A percentile compares a stretch with the other conserved stretches of the same genome.
Conservation (phyloP, 352 stramenopile species). For the Pythium monospermum region DNA sequence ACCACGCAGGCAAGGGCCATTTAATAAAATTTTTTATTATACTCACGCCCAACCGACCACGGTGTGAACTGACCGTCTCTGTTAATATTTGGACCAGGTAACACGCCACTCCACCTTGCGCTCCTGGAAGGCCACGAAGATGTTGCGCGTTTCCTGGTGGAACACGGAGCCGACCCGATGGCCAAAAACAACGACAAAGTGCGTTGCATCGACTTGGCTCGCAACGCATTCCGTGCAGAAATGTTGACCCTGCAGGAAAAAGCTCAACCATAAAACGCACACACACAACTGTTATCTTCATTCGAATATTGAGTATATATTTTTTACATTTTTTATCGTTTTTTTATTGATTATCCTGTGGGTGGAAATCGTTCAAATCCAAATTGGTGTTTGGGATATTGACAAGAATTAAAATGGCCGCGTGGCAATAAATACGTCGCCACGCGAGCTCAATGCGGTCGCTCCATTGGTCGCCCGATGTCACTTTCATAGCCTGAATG, state of each 20-base stretch:
- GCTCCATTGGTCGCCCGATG: conserved; percentile 40
- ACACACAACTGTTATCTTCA: not conserved
- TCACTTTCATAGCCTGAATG: conserved; percentile 55
- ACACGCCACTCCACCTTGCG: conserved; percentile 65
- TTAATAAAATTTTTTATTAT: no score
- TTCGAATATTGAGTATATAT: no score
- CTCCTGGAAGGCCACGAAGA: conserved; percentile 58
- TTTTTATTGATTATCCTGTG: conserved; percentile 20
- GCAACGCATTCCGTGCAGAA: conserved; percentile 39
- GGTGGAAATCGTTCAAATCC: conserved; percentile 37
- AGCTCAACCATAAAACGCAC: conserved; percentile 7
- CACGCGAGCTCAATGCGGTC: conserved; percentile 44
- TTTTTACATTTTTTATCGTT: no score
- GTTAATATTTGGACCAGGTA: no score
- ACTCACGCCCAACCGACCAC: no score
- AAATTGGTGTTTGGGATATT: conserved; percentile 50
- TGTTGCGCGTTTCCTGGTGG: conserved; percentile 54
- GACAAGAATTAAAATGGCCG: conserved; percentile 53
- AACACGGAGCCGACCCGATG: conserved; percentile 44
- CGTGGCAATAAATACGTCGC: conserved; percentile 58
- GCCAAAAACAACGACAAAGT: conserved; percentile 57
- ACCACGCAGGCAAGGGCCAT: conserved; percentile 31
- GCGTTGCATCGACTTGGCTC: conserved; percentile 49
- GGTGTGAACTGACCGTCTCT: no score
- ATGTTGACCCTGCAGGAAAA: conserved; percentile 21